phyloP scores from a whole-genome alignment of 2,329 filamentous ascomycete species.

The Chaetomiaceae sp. region DNA sequence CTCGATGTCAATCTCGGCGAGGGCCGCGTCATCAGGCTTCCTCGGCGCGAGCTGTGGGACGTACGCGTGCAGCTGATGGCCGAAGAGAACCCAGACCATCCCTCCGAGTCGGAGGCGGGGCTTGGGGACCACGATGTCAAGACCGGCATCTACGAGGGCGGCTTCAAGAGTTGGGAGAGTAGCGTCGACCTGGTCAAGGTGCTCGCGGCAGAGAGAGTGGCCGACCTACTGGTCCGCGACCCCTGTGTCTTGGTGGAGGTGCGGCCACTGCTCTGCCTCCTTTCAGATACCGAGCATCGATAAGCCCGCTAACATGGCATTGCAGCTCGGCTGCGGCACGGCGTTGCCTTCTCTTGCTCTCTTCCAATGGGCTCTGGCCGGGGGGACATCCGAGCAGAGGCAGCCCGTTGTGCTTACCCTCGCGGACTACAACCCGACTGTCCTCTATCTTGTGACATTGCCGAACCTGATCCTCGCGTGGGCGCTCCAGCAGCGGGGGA shows the following conservation, averaged over 20 bases:
- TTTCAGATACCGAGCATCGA: neutral
- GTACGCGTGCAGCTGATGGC: constrained; percentile 77
- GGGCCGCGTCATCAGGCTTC: constrained; percentile 48
- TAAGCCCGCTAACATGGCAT: constrained; percentile 24
- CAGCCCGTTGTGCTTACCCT: constrained; percentile 54
- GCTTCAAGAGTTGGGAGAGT: constrained; percentile 88
- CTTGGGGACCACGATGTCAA: constrained; percentile 68
- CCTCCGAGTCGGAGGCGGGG: constrained; percentile 38
- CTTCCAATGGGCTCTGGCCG: constrained; percentile 51
- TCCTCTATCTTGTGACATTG: constrained; percentile 70
- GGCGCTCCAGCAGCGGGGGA: constrained; percentile 42
- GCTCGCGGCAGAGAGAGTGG: constrained; percentile 39
- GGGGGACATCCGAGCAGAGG: constrained; percentile 22
- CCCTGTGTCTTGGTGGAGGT: constrained; percentile 50
- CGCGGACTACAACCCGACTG: constrained; percentile 74
- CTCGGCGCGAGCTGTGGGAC: constrained; percentile 74
- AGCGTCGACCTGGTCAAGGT: constrained; percentile 72
- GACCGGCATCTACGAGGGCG: constrained; percentile 78
- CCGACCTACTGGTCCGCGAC: constrained; percentile 29
- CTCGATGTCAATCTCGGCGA: constrained; percentile 56
- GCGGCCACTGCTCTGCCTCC: constrained; percentile 22
- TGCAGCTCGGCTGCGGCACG: constrained; percentile 70
- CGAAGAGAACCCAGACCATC: constrained; percentile 43
- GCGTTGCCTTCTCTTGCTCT: constrained; percentile 66
- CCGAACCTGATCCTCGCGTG: constrained; percentile 72